These are phyloP conservation scores for Maudiozyma barnettii DNA, from an alignment of 805 yeast species.

Conservation along the genomic window DNA sequence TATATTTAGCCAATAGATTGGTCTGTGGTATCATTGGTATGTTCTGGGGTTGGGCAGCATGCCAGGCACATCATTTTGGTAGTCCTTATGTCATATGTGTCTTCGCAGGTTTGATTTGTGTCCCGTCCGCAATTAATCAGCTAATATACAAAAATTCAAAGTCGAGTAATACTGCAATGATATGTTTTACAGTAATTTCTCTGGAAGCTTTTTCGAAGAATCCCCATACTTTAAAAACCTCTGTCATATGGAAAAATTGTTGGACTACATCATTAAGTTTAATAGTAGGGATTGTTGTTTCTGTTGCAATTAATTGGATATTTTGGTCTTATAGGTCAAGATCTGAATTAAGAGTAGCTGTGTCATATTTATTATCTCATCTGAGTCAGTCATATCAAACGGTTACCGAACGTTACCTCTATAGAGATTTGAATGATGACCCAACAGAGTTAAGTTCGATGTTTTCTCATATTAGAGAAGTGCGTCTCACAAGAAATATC, in stretches of 20 bases:
- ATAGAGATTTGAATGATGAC: slow-evolving; percentile 38
- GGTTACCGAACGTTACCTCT: slow-evolving; percentile 39
- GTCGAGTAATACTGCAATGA: slow-evolving; percentile 34
- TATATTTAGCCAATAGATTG: slow-evolving; percentile 26
- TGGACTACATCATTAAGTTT: slow-evolving; percentile 35
- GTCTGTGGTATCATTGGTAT: slow-evolving; percentile 33
- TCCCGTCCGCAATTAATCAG: slow-evolving; percentile 29
- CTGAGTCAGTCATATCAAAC: slow-evolving; percentile 39
- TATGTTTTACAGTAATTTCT: slow-evolving; percentile 34
- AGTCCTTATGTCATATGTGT: slow-evolving; percentile 33
- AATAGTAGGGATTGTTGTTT: slow-evolving; percentile 31
- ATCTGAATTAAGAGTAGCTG: slow-evolving; percentile 32
- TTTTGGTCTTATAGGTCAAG: slow-evolving; percentile 42
- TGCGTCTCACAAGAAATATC: slow-evolving; percentile 37
- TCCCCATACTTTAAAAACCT: slow-evolving; percentile 9
- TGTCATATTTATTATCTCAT: slow-evolving; percentile 33
- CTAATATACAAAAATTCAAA: slow-evolving; percentile 34
- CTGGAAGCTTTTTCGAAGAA: slow-evolving; percentile 25
- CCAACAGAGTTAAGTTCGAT: slow-evolving; percentile 38
- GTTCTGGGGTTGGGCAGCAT: slow-evolving; percentile 41
- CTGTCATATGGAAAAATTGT: slow-evolving; percentile 29
- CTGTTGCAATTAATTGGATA: slow-evolving; percentile 36
- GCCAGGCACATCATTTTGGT: slow-evolving; percentile 31
- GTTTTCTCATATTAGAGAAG: slow-evolving; percentile 39
- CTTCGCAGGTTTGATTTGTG: slow-evolving; percentile 31